These are phyloP conservation scores for Hyaloscypha bicolor DNA, from an alignment of 495 filamentous ascomycete genomes.

Conservation along the genomic window DNA sequence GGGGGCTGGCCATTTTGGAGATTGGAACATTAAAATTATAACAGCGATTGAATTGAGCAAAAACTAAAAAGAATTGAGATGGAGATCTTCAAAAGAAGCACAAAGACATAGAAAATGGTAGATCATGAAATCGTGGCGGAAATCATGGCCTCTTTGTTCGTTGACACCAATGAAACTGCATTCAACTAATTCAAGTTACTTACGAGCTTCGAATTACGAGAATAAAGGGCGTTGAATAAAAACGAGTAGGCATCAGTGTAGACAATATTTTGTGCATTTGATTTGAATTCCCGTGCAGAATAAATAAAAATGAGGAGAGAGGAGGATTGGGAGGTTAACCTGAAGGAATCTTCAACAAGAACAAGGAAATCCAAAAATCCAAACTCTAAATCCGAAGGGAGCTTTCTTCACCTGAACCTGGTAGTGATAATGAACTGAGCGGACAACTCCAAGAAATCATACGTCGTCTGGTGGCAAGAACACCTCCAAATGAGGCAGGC, in stretches of 20 bases:
- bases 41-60: no score
- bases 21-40: background rate
- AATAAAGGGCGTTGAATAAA: background rate
- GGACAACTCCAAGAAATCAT: background rate
- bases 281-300: background rate
- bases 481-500: background rate
- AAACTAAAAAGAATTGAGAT: no score
- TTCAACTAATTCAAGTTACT: background rate
- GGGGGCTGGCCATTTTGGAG: background rate
- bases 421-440: no score
- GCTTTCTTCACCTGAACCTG: no score
- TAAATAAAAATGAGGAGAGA: no score
- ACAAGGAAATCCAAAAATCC: no score
- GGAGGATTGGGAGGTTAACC: no score
- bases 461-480: background rate
- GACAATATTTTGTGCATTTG: background rate
- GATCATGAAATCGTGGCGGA: no score
- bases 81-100: background rate
- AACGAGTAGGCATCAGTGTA: background rate
- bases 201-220: background rate
- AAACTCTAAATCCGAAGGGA: no score
- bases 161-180: background rate
- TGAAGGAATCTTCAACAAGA: no score
- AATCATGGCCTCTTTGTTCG: no score
- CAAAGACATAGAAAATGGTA: background rate